Evolutionary conservation across 345 rosid species (phyloP).

Genomic region (Brassica juncea): DNA sequence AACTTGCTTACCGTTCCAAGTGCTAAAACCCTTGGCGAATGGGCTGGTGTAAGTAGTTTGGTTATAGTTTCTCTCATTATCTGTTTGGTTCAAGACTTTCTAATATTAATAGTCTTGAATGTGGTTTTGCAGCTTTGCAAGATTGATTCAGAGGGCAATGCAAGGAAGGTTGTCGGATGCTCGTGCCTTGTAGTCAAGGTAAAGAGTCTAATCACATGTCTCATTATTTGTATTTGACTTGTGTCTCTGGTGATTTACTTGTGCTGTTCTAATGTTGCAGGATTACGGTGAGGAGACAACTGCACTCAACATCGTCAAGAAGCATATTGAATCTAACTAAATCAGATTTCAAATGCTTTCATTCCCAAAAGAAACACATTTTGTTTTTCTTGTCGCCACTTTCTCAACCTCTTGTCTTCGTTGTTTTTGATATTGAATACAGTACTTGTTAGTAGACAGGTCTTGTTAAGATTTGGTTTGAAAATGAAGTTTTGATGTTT

Average conservation of each 20-base stretch:
- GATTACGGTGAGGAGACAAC: conserved; percentile 46
- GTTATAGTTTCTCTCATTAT: background rate
- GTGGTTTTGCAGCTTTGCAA: conserved; percentile 65
- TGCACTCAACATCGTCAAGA: conserved; percentile 39
- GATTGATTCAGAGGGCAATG: conserved; percentile 85
- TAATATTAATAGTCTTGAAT: background rate
- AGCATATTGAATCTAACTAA: conserved; percentile 32
- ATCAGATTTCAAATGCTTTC: conserved; percentile 20
- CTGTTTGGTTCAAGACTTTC: background rate
- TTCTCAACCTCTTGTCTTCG: background rate
- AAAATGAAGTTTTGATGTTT: conserved; percentile 25
- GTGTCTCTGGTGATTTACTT: background rate
- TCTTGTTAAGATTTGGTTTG: conserved; percentile 19
- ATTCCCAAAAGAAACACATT: background rate
- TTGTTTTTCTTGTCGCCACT: conserved; percentile 5
- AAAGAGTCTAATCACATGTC: background rate
- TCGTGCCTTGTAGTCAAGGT: conserved; percentile 87
- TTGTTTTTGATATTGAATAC: conserved; percentile 20
- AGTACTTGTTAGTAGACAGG: conserved; percentile 9
- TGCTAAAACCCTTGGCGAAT: conserved; percentile 86
- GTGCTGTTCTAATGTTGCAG: background rate
- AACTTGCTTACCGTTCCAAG: conserved; percentile 65
- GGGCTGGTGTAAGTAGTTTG: conserved; percentile 79
- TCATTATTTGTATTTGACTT: background rate
- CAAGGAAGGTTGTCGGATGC: conserved; percentile 86